Evolutionary conservation across 2,329 filamentous ascomycete species (phyloP).

Genomic region (Botrytis aclada): DNA sequence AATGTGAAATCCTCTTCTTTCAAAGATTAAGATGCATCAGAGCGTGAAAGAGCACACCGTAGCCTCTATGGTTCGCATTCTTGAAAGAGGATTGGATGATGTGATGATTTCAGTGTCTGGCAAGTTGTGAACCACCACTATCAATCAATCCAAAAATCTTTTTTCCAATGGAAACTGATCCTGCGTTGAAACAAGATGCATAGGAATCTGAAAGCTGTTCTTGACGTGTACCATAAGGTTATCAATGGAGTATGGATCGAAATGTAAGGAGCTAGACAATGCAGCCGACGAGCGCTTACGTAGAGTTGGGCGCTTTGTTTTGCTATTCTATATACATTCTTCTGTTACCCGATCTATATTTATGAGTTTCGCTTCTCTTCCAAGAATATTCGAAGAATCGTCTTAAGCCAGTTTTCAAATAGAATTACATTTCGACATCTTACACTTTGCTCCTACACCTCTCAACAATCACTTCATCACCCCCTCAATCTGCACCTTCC

Average conservation of each 20-base stretch:
- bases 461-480: conserved; percentile 8
- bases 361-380: not conserved
- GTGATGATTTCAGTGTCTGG: not conserved
- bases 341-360: not conserved
- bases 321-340: not conserved
- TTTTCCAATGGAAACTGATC: not conserved
- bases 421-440: not conserved
- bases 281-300: not conserved
- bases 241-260: not conserved
- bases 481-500: conserved; percentile 27
- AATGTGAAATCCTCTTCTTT: no score
- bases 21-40: no score
- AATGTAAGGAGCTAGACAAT: not conserved
- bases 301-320: not conserved
- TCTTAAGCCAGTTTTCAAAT: not conserved
- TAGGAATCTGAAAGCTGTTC: not conserved
- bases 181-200: not conserved
- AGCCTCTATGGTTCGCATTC: not conserved
- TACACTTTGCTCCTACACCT: not conserved
- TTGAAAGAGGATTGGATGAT: not conserved
- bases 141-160: not conserved
- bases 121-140: not conserved
- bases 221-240: not conserved
- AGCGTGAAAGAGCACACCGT: not conserved
- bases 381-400: not conserved